Percentiles rank a stretch among this genome's conserved stretches.
phyloP scores from a whole-genome alignment of 192 early-diverging fungal genomes.

The Globomyces pollinis-pini region DNA sequence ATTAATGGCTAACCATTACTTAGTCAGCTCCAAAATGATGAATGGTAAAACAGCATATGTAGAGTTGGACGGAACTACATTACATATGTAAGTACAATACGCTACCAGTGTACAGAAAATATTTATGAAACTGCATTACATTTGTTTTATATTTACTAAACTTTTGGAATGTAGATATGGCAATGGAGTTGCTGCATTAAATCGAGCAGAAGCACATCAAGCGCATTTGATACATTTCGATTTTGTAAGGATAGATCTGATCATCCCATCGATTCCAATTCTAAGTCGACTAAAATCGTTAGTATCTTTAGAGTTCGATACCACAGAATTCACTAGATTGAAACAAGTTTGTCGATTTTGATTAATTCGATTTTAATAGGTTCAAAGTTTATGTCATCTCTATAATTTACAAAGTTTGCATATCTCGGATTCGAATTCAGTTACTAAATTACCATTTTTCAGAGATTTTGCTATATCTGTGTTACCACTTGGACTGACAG shows the following conservation, averaged over 20 bases:
- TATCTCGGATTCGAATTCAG: neutral
- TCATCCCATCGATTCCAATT: neutral
- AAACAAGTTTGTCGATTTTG: neutral
- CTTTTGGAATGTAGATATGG: too few species aligned
- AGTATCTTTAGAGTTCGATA: neutral
- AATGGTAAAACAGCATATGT: constrained; percentile 8
- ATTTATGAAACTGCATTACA: too few species aligned
- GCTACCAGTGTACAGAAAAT: too few species aligned
- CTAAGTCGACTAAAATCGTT: neutral
- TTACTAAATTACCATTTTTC: neutral
- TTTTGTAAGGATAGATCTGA: neutral
- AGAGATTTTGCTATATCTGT: constrained; percentile 1
- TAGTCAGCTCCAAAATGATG: neutral
- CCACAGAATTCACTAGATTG: neutral
- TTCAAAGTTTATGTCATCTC: neutral
- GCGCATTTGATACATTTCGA: neutral
- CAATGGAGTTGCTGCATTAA: constrained; percentile 7
- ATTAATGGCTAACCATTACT: neutral
- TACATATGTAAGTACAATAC: too few species aligned
- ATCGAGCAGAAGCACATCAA: neutral
- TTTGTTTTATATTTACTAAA: too few species aligned
- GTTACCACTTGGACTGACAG: too few species aligned
- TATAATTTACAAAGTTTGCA: neutral
- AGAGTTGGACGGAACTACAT: neutral
- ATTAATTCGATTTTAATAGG: neutral